These are phyloP conservation scores for Amesomyces nigricolor DNA, from an alignment of 2,329 filamentous ascomycete species.

Conservation along the genomic window DNA sequence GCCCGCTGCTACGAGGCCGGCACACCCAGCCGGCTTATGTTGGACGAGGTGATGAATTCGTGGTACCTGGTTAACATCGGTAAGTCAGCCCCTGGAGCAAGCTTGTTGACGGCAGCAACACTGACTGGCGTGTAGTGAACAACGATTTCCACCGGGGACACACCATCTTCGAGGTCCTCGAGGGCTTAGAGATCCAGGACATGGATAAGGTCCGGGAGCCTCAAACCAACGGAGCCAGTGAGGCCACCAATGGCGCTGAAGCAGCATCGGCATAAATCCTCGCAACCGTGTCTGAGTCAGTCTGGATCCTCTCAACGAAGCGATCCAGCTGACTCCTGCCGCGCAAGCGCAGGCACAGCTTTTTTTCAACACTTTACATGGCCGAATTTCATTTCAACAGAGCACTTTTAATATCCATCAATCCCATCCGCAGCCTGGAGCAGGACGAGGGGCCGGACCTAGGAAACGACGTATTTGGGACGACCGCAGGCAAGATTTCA, in stretches of 20 bases:
- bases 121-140: constrained; percentile 59
- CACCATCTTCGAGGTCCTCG: constrained; percentile 80
- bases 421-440: constrained; percentile 19
- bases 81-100: constrained; percentile 39
- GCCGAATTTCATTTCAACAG: constrained; percentile 18
- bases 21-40: constrained; percentile 71
- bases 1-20: constrained; percentile 77
- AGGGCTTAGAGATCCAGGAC: constrained; percentile 65
- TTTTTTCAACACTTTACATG: constrained; percentile 22
- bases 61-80: constrained; percentile 96
- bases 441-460: constrained; percentile 7
- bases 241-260: constrained; percentile 16
- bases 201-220: constrained; percentile 44
- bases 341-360: neutral
- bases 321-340: neutral
- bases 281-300: constrained; percentile 4
- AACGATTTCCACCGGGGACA: constrained; percentile 90
- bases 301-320: constrained; percentile 8
- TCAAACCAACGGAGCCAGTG: constrained; percentile 17
- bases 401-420: constrained; percentile 18
- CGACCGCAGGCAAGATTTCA: constrained; percentile 12
- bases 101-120: too few species aligned
- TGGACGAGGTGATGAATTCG: constrained; percentile 76
- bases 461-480: constrained; percentile 12
- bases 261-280: constrained; percentile 22